These are phyloP conservation scores for Leptosphaerulina australis DNA, from an alignment of 2,329 filamentous ascomycete genomes.

Conservation along the genomic window DNA sequence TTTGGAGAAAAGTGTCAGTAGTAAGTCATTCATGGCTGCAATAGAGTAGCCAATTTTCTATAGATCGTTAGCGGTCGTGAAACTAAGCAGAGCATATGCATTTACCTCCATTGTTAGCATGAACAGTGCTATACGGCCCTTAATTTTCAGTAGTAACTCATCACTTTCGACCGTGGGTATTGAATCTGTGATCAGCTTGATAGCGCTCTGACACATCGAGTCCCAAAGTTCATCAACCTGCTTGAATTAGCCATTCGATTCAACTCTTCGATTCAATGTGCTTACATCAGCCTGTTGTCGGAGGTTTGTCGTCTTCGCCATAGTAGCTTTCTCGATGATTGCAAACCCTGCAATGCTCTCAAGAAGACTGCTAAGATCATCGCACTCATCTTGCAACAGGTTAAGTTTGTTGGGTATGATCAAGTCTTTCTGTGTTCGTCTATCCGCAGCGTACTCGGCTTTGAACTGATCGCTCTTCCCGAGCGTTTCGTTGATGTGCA, in stretches of 20 bases:
- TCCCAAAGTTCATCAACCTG: constrained; percentile 98
- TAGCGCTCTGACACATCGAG: constrained; percentile 90
- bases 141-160: constrained; percentile 90
- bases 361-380: constrained; percentile 84
- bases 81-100: neutral
- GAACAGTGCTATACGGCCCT: constrained; percentile 89
- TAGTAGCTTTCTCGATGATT: constrained; percentile 93
- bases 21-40: constrained; percentile 77
- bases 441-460: constrained; percentile 87
- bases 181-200: constrained; percentile 79
- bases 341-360: constrained; percentile 96
- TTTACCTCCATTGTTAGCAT: constrained; percentile 96
- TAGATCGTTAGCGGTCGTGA: constrained; percentile 13
- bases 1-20: constrained; percentile 89
- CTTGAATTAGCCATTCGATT: constrained; percentile 3
- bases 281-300: constrained; percentile 79
- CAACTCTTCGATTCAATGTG: neutral
- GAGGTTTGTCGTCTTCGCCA: constrained; percentile 82
- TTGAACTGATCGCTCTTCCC: constrained; percentile 92
- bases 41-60: constrained; percentile 91
- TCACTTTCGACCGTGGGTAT: constrained; percentile 83
- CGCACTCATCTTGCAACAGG: constrained; percentile 80
- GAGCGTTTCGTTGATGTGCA: constrained; percentile 95
- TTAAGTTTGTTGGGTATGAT: constrained; percentile 78
- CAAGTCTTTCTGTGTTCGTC: constrained; percentile 89